Conservation (phyloP, 306 rosid genomes). For the Senna siamea region DNA sequence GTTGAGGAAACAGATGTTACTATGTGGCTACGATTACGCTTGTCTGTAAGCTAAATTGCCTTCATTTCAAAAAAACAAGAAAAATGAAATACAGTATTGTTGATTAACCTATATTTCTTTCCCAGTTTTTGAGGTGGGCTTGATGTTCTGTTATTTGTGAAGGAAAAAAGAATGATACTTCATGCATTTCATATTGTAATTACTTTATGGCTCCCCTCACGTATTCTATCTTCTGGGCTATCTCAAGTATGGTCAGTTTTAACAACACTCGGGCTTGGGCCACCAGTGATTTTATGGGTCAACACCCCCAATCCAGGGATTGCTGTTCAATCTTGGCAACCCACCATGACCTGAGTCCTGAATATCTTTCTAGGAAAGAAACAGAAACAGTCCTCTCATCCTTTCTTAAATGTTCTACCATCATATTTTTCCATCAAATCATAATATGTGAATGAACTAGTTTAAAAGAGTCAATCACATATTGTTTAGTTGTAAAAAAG, state of each 20-base stretch:
- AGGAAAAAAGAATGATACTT: not conserved
- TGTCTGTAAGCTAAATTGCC: conserved; percentile 19
- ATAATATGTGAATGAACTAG: too few species aligned
- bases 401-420: too few species aligned
- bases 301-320: too few species aligned
- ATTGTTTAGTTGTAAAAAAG: too few species aligned
- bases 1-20: conserved; percentile 16
- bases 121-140: not conserved
- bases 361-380: conserved; percentile 7
- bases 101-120: not conserved
- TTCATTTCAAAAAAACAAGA: not conserved
- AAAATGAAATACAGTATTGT: not conserved
- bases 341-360: conserved; percentile 6
- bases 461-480: too few species aligned
- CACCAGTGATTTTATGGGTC: not conserved
- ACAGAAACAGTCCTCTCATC: not conserved
- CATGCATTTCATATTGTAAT: conserved; percentile 4
- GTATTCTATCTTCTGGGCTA: not conserved
- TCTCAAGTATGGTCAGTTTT: not conserved
- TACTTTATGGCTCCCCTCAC: not conserved
- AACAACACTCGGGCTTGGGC: not conserved
- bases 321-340: not conserved
- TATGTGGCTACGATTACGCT: conserved; percentile 28
- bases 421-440: too few species aligned
- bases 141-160: conserved; percentile 9